phyloP scores from a whole-genome alignment of 306 rosid genomes.

The Aeschynomene evenia region DNA sequence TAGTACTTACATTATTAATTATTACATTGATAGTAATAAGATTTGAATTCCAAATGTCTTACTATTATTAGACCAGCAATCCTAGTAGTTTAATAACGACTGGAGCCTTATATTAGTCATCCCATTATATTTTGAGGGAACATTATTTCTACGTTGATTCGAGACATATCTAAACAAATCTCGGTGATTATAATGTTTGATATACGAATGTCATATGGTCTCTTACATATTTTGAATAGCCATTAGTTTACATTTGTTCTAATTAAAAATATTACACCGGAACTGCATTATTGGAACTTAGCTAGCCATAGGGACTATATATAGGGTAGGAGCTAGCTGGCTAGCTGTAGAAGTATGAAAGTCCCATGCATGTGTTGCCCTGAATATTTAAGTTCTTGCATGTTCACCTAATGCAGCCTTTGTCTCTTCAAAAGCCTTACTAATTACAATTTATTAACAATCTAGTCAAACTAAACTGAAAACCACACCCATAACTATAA shows the following conservation, averaged over 20 bases:
- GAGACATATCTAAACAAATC: not conserved
- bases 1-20: too few relatives aligned
- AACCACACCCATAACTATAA: not conserved
- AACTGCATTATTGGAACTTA: constrained; percentile 1
- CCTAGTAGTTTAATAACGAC: too few relatives aligned
- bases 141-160: not conserved
- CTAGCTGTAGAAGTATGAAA: not conserved
- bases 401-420: constrained; percentile 18
- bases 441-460: not conserved
- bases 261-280: not conserved
- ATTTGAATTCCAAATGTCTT: too few relatives aligned
- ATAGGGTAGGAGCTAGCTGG: not conserved
- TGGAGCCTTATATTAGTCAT: not conserved
- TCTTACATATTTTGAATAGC: not conserved
- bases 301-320: not conserved
- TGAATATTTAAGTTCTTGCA: not conserved
- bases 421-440: not conserved
- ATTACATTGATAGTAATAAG: too few relatives aligned
- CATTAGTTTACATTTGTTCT: not conserved
- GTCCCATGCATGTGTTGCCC: constrained; percentile 2
- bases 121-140: not conserved
- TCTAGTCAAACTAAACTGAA: not conserved
- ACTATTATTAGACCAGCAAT: too few relatives aligned
- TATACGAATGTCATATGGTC: not conserved
- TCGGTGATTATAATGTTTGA: not conserved